Conservation (phyloP, 1,284 basidiomycete genomes). For the Apiotrichum gracile region DNA sequence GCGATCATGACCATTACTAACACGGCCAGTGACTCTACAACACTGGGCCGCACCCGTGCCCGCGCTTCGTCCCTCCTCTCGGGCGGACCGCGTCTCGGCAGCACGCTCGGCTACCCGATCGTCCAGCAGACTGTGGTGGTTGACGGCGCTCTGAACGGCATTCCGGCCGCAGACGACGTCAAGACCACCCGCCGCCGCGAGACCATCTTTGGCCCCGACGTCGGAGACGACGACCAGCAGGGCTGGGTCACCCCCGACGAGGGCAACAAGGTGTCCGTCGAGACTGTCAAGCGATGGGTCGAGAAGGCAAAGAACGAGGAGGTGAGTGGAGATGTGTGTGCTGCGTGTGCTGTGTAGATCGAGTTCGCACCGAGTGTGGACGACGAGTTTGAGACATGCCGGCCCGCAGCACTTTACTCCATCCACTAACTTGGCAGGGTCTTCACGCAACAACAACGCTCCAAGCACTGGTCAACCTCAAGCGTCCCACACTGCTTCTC, state of each 20-base stretch:
- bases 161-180: slow-evolving; percentile 17
- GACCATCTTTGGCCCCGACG: slow-evolving; percentile 66
- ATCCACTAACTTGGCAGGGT: slow-evolving; percentile 49
- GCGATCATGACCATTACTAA: no score
- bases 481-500: slow-evolving; percentile 72
- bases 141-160: slow-evolving; percentile 24
- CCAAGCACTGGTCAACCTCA: slow-evolving; percentile 84
- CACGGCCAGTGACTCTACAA: not conserved
- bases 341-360: no score
- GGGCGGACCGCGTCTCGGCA: not conserved
- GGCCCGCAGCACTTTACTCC: no score
- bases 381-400: no score
- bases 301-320: slow-evolving; percentile 66
- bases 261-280: slow-evolving; percentile 58
- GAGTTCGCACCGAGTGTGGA: no score
- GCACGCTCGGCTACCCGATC: slow-evolving; percentile 7
- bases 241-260: slow-evolving; percentile 36
- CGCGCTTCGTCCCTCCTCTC: slow-evolving; percentile 1
- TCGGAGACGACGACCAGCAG: slow-evolving; percentile 54
- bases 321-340: slow-evolving; percentile 48
- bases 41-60: not conserved
- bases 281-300: slow-evolving; percentile 73
- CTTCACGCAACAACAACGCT: slow-evolving; percentile 79
- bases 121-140: slow-evolving; percentile 43
- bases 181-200: slow-evolving; percentile 52